Evolutionary conservation across 108 stramenopile genomes (phyloP), one percentile per base, ranked within the genome.

Genomic region (Nitzschia putrida): DNA sequence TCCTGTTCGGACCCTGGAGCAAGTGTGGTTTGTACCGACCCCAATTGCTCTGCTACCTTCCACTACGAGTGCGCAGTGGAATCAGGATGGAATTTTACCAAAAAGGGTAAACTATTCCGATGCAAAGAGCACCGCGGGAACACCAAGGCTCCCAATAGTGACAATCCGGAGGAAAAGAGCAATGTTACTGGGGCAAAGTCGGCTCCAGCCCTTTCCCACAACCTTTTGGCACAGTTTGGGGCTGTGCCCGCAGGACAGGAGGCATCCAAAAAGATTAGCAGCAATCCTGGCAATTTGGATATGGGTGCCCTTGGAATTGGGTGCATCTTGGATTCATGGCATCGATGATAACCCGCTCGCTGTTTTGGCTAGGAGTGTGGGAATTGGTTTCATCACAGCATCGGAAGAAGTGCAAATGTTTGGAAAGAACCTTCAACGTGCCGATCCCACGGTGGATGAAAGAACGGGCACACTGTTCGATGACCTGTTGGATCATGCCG

Each of bases 301-400:
- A 71, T 71, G 18, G 0, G 22, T 57, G 6, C 60, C 77, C 0
- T 45, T 75, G 14, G 85, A 86, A 67, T 63, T 88, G 26, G 88
- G 86, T 22, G 93, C 87, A 6, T 72, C 76, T 9, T 92, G 84
- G 80, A 87, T 92, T 54, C 90, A 92, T 71, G 90, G 90, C 14
- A 84, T 92, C 53, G 83, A 87, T 41, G 61, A 83, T 51, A 95
- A 86, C 54, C 85, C 85, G 2, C 50, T 86, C 24, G 78, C 85
- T 13, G 54, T 57, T 14, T 47, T 86, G n/a, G 78, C 82, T 0
- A 37, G 52, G 21, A 61, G 59, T 25, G 80, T 78, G 2, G 65
- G 66, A 18, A 69, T 83, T 22, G 79, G 78, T 56, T 82, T 85
- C 41, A 71, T 80, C 1, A 70, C 65, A 8, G 77, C 80, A 0